phyloP scores from a whole-genome alignment of 768 basidiomycete species.

The Rubroboletus pulcherrimus region DNA sequence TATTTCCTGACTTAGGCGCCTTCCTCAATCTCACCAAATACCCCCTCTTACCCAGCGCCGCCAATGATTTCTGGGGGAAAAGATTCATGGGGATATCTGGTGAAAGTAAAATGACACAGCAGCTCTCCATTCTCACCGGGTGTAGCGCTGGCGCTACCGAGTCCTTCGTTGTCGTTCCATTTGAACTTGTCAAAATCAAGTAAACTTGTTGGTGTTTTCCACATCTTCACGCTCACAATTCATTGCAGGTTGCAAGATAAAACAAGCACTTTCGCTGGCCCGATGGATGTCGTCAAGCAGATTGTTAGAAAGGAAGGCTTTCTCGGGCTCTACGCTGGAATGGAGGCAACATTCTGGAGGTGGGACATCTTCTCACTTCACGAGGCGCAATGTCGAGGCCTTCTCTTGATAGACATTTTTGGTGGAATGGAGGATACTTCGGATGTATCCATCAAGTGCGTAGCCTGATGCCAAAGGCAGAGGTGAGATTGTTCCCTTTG shows the following conservation, averaged over 20 bases:
- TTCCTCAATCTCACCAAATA: neutral
- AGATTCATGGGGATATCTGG: slow-evolving; percentile 61
- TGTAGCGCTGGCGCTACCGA: slow-evolving; percentile 95
- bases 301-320: slow-evolving; percentile 74
- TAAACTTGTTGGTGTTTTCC: slow-evolving; percentile 22
- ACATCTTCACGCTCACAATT: neutral
- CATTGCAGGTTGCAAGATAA: slow-evolving; percentile 81
- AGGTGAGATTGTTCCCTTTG: slow-evolving; percentile 45
- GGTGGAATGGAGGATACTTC: slow-evolving; percentile 97
- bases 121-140: slow-evolving; percentile 85
- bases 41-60: slow-evolving; percentile 44
- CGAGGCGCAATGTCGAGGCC: neutral
- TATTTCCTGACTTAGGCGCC: neutral
- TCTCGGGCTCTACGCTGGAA: slow-evolving; percentile 86
- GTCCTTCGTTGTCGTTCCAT: slow-evolving; percentile 92
- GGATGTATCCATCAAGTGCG: slow-evolving; percentile 87
- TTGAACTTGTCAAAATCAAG: slow-evolving; percentile 94
- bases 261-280: slow-evolving; percentile 83
- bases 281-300: slow-evolving; percentile 85
- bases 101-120: slow-evolving; percentile 81
- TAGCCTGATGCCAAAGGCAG: slow-evolving; percentile 74
- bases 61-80: slow-evolving; percentile 97
- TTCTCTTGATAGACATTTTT: slow-evolving; percentile 54
- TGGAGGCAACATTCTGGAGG: slow-evolving; percentile 99
- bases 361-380: slow-evolving; percentile 22